Evolutionary conservation across 1,284 basidiomycete species (phyloP).

Genomic region (Sporisorium exsertum): DNA sequence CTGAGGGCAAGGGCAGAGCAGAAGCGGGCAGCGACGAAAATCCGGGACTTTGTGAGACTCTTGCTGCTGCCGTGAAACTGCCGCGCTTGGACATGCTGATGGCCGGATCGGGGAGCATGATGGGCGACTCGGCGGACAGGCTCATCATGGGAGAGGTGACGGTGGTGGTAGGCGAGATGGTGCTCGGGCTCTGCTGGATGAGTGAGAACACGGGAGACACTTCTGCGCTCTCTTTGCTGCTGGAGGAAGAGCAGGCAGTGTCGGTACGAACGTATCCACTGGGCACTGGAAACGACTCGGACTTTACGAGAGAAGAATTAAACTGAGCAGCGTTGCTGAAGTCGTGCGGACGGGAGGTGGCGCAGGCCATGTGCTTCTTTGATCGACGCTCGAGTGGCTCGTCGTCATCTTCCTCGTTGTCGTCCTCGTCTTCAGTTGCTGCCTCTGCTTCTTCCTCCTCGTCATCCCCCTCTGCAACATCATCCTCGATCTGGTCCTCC

Average conservation of each 20-base stretch:
- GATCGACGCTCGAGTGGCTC: slow-evolving; percentile 34
- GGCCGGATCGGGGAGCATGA: slow-evolving; percentile 40
- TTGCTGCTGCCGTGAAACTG: not conserved
- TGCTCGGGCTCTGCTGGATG: slow-evolving; percentile 18
- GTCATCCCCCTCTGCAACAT: slow-evolving; percentile 22
- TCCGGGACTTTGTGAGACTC: slow-evolving; percentile 16
- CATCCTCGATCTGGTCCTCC: slow-evolving; percentile 34
- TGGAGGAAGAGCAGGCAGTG: slow-evolving; percentile 28
- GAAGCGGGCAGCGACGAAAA: slow-evolving; percentile 29
- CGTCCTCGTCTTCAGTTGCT: slow-evolving; percentile 13
- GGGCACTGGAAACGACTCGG: slow-evolving; percentile 4
- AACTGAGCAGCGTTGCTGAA: not conserved
- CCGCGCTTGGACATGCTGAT: slow-evolving; percentile 21
- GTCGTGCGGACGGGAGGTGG: not conserved
- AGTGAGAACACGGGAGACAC: slow-evolving; percentile 32
- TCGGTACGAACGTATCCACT: slow-evolving; percentile 17
- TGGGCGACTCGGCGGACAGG: slow-evolving; percentile 53
- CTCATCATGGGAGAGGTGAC: slow-evolving; percentile 58
- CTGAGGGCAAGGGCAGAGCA: slow-evolving; percentile 24
- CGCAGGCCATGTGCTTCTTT: slow-evolving; percentile 37
- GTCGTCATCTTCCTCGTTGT: slow-evolving; percentile 39
- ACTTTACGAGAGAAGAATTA: slow-evolving; percentile 3
- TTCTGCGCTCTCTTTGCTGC: slow-evolving; percentile 24
- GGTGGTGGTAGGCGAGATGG: slow-evolving; percentile 38
- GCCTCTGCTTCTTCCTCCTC: slow-evolving; percentile 19